phyloP scores from a whole-genome alignment of 371 early-diverging fungal species.

The Syncephalis plumigaleata region DNA sequence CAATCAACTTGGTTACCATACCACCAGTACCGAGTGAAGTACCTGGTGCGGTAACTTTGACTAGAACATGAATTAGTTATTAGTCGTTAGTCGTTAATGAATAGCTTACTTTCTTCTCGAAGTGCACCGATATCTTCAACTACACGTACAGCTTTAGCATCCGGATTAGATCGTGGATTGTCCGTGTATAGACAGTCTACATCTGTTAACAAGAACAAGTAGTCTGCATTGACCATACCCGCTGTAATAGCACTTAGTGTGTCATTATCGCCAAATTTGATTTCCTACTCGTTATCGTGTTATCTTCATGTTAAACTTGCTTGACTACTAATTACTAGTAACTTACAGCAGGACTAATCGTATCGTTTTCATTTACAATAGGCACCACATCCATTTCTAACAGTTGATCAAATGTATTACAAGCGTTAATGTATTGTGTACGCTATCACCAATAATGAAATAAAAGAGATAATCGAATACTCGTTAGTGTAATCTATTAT shows the following conservation, averaged over 20 bases:
- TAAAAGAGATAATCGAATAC: not conserved
- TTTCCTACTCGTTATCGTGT: conserved; percentile 35
- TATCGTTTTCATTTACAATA: conserved; percentile 95
- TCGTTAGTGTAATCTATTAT: no score
- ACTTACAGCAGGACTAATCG: conserved; percentile 54
- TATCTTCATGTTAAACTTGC: not conserved
- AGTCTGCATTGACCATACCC: conserved; percentile 92
- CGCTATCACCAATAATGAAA: conserved; percentile 28
- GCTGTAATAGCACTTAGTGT: conserved; percentile 90
- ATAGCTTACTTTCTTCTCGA: conserved; percentile 28
- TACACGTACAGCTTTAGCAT: conserved; percentile 57
- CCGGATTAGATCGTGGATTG: conserved; percentile 79
- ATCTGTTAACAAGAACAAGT: conserved; percentile 86
- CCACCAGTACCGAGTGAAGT: conserved; percentile 89
- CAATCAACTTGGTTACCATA: conserved; percentile 93
- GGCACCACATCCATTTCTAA: conserved; percentile 81
- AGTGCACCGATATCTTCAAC: conserved; percentile 69
- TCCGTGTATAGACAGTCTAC: conserved; percentile 89
- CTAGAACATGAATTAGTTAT: conserved; percentile 8
- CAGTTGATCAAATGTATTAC: conserved; percentile 76
- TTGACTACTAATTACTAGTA: not conserved
- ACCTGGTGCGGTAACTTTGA: conserved; percentile 66
- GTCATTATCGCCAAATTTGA: conserved; percentile 94
- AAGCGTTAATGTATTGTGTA: conserved; percentile 86
- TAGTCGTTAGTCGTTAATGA: not conserved